Evolutionary conservation across 108 stramenopile genomes (phyloP).

Genomic region (Nannochloropsis oceanica): DNA sequence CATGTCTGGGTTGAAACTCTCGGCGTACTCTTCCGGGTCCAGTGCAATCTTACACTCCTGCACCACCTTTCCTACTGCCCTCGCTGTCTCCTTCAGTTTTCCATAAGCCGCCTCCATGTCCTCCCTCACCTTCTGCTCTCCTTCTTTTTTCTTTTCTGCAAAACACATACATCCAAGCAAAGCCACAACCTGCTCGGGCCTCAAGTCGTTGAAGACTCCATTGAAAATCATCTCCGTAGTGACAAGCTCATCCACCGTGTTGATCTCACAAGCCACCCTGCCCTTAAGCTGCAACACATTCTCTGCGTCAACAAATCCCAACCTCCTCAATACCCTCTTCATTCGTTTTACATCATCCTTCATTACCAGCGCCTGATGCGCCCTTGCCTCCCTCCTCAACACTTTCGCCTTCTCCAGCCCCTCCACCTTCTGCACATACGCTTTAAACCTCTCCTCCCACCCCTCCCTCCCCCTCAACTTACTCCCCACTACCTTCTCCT

Average conservation of each 20-base stretch:
- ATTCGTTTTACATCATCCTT: slow-evolving; percentile 83
- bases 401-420: slow-evolving; percentile 51
- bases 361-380: slow-evolving; percentile 73
- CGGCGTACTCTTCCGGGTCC: slow-evolving; percentile 60
- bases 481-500: slow-evolving; percentile 2
- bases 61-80: slow-evolving; percentile 65
- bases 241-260: slow-evolving; percentile 90
- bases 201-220: slow-evolving; percentile 85
- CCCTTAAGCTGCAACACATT: slow-evolving; percentile 95
- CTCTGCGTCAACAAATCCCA: slow-evolving; percentile 79
- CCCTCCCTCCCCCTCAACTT: slow-evolving; percentile 3
- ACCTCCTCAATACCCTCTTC: slow-evolving; percentile 77
- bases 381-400: slow-evolving; percentile 55
- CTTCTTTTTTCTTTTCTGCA: slow-evolving; percentile 48
- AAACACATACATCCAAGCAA: slow-evolving; percentile 67
- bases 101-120: slow-evolving; percentile 27
- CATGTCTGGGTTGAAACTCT: slow-evolving; percentile 61
- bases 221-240: slow-evolving; percentile 87
- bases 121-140: slow-evolving; percentile 5
- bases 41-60: slow-evolving; percentile 70
- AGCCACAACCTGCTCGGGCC: slow-evolving; percentile 74
- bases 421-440: slow-evolving; percentile 51
- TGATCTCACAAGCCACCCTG: slow-evolving; percentile 92
- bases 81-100: slow-evolving; percentile 38
- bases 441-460: background rate